phyloP scores from a whole-genome alignment of 106 monocot species.

The Apostasia ramifera region DNA sequence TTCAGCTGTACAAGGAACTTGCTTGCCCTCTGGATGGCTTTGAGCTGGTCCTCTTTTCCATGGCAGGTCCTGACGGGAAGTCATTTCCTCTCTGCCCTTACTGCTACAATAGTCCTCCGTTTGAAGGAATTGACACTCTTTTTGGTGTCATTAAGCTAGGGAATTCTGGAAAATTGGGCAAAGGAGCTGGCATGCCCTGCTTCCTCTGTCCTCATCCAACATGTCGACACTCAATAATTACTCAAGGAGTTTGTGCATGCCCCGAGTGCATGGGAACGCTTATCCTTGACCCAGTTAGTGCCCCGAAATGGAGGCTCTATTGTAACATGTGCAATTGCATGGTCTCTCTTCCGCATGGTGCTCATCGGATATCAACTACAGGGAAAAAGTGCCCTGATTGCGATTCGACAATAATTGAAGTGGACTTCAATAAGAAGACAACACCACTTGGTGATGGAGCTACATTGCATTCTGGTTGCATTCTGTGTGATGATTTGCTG shows the following conservation, averaged over 20 bases:
- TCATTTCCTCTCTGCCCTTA: slow-evolving; percentile 84
- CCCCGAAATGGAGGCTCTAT: slow-evolving; percentile 84
- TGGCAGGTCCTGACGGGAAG: slow-evolving; percentile 69
- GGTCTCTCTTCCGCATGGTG: slow-evolving; percentile 73
- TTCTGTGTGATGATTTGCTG: slow-evolving; percentile 86
- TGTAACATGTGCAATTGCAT: slow-evolving; percentile 91
- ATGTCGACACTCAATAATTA: slow-evolving; percentile 79
- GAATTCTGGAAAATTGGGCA: slow-evolving; percentile 35
- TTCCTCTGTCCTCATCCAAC: slow-evolving; percentile 95
- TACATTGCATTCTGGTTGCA: slow-evolving; percentile 72
- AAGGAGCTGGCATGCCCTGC: slow-evolving; percentile 88
- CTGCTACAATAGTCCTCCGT: slow-evolving; percentile 95
- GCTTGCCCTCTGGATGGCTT: slow-evolving; percentile 83
- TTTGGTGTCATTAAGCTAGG: slow-evolving; percentile 46
- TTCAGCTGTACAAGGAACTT: slow-evolving; percentile 91
- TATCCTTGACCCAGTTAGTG: slow-evolving; percentile 82
- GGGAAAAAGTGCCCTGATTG: slow-evolving; percentile 60
- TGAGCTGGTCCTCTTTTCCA: slow-evolving; percentile 81
- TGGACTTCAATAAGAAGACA: slow-evolving; percentile 93
- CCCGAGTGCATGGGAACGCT: slow-evolving; percentile 87
- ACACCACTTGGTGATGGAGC: slow-evolving; percentile 63
- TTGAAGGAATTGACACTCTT: slow-evolving; percentile 78
- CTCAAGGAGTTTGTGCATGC: slow-evolving; percentile 93
- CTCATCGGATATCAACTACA: slow-evolving; percentile 73
- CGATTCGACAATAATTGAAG: slow-evolving; percentile 74